Percentiles rank a stretch among this genome's conserved stretches.
phyloP scores from a whole-genome alignment of 176 grass and related monocot species.

The Oryza australiensis region DNA sequence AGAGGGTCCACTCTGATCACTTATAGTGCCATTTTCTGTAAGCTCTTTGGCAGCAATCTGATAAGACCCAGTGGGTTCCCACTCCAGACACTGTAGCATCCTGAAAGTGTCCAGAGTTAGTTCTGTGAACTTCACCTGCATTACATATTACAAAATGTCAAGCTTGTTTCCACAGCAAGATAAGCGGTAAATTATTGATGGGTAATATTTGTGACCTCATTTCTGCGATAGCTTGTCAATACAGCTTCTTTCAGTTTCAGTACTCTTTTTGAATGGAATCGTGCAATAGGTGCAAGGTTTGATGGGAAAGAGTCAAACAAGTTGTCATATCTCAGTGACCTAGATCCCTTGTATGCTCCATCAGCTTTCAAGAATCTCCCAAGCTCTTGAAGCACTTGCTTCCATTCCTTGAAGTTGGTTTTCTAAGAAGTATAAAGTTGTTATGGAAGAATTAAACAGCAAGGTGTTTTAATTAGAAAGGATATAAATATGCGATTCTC shows the following conservation, averaged over 20 bases:
- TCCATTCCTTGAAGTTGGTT: constrained; percentile 99
- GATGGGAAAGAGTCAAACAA: constrained; percentile 85
- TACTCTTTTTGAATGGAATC: constrained; percentile 78
- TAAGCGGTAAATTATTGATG: not conserved
- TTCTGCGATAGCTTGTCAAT: constrained; percentile 78
- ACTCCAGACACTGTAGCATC: constrained; percentile 95
- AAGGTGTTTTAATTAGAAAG: not conserved
- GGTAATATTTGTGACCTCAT: constrained; percentile 61
- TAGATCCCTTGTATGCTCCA: constrained; percentile 65
- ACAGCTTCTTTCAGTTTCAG: constrained; percentile 90
- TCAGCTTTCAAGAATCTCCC: constrained; percentile 85
- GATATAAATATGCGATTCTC: not conserved
- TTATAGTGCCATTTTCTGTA: constrained; percentile 83
- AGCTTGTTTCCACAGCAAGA: constrained; percentile 1
- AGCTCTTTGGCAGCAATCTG: constrained; percentile 73
- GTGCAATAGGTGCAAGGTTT: constrained; percentile 65
- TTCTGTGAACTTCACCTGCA: constrained; percentile 94
- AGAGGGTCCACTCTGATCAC: constrained; percentile 91
- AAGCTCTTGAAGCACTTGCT: constrained; percentile 85
- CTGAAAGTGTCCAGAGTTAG: constrained; percentile 89
- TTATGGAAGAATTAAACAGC: constrained; percentile 18
- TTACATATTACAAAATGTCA: constrained; percentile 17
- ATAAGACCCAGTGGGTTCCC: constrained; percentile 91
- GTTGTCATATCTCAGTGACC: constrained; percentile 74
- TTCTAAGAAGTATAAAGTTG: constrained; percentile 46